Evolutionary conservation across 1,139 yeast genomes (phyloP).

Genomic region (Pichia norvegensis): DNA sequence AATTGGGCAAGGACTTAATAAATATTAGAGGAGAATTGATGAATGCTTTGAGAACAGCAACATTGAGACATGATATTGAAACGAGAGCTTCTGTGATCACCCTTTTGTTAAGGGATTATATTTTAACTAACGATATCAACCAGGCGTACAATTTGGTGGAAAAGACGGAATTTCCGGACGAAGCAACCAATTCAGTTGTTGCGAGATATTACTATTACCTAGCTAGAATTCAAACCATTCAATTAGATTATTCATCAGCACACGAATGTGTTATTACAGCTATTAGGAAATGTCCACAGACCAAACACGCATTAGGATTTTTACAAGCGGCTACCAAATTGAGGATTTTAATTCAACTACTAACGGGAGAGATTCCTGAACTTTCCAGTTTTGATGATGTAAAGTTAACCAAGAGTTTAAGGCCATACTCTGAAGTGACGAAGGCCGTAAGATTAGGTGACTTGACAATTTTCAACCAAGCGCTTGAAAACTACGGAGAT

Average conservation of each 20-base stretch:
- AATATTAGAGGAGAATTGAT: slow-evolving; percentile 66
- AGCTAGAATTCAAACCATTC: slow-evolving; percentile 85
- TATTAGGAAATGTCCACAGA: slow-evolving; percentile 95
- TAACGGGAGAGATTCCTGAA: slow-evolving; percentile 98
- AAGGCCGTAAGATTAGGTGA: slow-evolving; percentile 93
- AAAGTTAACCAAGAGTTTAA: slow-evolving; percentile 49
- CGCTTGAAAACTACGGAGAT: slow-evolving; percentile 57
- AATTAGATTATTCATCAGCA: slow-evolving; percentile 86
- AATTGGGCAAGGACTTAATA: slow-evolving; percentile 50
- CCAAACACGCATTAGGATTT: slow-evolving; percentile 77
- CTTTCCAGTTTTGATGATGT: slow-evolving; percentile 68
- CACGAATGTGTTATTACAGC: slow-evolving; percentile 88
- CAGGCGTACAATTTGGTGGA: slow-evolving; percentile 88
- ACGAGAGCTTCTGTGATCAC: slow-evolving; percentile 86
- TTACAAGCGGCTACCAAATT: slow-evolving; percentile 85
- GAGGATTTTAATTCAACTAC: slow-evolving; percentile 77
- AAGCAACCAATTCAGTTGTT: slow-evolving; percentile 79
- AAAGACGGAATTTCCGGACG: slow-evolving; percentile 79
- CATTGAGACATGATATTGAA: slow-evolving; percentile 87
- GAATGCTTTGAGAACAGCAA: slow-evolving; percentile 74
- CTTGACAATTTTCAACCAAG: slow-evolving; percentile 67
- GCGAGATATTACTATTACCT: slow-evolving; percentile 89
- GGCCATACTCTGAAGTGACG: slow-evolving; percentile 81
- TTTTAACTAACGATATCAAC: slow-evolving; percentile 69
- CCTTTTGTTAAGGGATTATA: slow-evolving; percentile 70